These are phyloP conservation scores for Hypoxylon trugodes DNA, from an alignment of 495 filamentous ascomycete genomes.

Conservation along the genomic window DNA sequence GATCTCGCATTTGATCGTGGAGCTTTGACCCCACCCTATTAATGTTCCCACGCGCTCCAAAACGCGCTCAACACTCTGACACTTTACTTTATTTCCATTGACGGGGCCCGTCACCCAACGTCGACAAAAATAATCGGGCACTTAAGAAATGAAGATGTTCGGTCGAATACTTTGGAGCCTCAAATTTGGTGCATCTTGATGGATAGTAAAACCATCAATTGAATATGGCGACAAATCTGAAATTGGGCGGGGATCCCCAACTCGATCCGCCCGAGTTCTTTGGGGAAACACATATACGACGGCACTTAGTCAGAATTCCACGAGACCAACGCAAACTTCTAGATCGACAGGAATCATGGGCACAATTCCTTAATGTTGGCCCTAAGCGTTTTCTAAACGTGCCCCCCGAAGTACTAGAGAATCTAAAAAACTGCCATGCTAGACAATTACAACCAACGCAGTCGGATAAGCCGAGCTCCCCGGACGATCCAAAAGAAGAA, in stretches of 20 bases:
- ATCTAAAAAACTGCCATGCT: constrained; percentile 41
- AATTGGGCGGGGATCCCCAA: background rate
- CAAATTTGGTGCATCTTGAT: background rate
- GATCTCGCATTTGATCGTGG: constrained; percentile 35
- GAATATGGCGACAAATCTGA: constrained; percentile 28
- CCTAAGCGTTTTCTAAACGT: constrained; percentile 45
- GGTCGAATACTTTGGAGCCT: background rate
- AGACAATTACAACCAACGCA: constrained; percentile 21
- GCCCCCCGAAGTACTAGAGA: constrained; percentile 49
- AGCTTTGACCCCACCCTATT: background rate
- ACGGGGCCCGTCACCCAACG: background rate
- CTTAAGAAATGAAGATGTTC: background rate
- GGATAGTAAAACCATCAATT: background rate
- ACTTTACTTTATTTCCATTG: background rate
- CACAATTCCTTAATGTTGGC: constrained; percentile 3
- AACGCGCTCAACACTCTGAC: constrained; percentile 22
- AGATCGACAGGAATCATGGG: constrained; percentile 56
- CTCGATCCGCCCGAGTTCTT: constrained; percentile 22
- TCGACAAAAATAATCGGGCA: background rate
- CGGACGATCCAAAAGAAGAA: constrained; percentile 32
- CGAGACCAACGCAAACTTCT: constrained; percentile 69
- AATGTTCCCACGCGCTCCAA: constrained; percentile 20
- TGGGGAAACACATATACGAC: constrained; percentile 28
- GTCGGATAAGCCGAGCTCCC: constrained; percentile 15
- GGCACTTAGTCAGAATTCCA: constrained; percentile 61